phyloP scores from a whole-genome alignment of 768 basidiomycete species.

The Phaeotremella fagi region DNA sequence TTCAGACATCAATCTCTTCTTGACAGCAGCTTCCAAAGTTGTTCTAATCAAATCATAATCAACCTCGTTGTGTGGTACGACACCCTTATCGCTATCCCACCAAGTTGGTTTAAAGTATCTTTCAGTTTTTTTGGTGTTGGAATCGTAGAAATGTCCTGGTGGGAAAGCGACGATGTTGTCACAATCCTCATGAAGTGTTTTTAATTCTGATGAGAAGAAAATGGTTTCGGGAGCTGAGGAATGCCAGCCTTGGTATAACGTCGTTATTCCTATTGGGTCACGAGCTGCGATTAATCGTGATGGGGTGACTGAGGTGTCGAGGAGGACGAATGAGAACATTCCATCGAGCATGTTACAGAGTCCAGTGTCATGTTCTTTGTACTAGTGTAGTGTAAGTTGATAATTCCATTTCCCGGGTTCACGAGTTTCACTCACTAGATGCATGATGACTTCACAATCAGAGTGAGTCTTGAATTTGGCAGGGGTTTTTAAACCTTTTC shows the following conservation, averaged over 20 bases:
- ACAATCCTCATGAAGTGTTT: conserved; percentile 83
- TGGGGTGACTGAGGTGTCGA: conserved; percentile 87
- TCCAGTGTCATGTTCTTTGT: conserved; percentile 70
- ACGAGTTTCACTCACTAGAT: conserved; percentile 69
- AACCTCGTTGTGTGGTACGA: conserved; percentile 55
- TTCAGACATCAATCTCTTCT: conserved; percentile 94
- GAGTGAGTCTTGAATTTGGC: conserved; percentile 93
- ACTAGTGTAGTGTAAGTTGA: no score
- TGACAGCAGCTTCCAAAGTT: conserved; percentile 82
- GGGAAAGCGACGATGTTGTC: conserved; percentile 94
- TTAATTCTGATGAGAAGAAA: conserved; percentile 95
- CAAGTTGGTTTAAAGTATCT: conserved; percentile 85
- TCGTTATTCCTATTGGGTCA: conserved; percentile 96
- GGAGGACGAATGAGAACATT: conserved; percentile 96
- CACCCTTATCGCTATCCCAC: conserved; percentile 79
- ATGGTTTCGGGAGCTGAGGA: conserved; percentile 73
- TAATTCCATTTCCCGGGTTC: no score
- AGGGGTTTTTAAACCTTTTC: conserved; percentile 60
- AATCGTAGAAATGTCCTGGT: conserved; percentile 94
- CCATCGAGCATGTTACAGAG: conserved; percentile 83
- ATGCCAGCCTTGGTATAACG: conserved; percentile 95
- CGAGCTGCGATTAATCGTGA: conserved; percentile 90
- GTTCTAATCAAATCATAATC: conserved; percentile 70
- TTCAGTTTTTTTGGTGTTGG: conserved; percentile 66
- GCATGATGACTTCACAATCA: conserved; percentile 95